These are phyloP conservation scores for Wallemia ichthyophaga DNA, from an alignment of 1,284 basidiomycete species.

Conservation along the genomic window DNA sequence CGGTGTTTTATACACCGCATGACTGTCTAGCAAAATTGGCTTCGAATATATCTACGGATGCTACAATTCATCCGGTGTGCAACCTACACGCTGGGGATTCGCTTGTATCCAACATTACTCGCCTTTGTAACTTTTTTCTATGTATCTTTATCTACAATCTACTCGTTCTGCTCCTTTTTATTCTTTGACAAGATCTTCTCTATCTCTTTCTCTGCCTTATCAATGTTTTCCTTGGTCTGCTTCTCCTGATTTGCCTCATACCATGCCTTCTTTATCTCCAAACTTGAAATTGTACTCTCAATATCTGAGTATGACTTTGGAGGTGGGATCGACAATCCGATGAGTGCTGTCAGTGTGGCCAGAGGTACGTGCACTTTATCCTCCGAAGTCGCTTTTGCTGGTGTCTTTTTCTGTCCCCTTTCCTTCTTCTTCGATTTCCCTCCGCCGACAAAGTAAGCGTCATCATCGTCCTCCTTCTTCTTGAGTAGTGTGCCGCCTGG, in stretches of 20 bases:
- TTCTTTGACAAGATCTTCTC: constrained; percentile 27
- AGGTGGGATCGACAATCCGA: constrained; percentile 65
- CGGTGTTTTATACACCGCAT: not conserved
- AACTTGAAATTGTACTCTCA: constrained; percentile 53
- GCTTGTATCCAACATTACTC: not conserved
- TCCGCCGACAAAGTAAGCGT: constrained; percentile 56
- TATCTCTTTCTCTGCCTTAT: constrained; percentile 51
- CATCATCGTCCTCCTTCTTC: constrained; percentile 73
- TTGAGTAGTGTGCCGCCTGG: constrained; percentile 41
- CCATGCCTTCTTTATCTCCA: constrained; percentile 86
- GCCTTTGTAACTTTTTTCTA: too few relatives aligned
- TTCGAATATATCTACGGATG: not conserved
- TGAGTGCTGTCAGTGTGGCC: constrained; percentile 53
- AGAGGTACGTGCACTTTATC: constrained; percentile 48
- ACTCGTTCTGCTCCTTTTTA: constrained; percentile 15
- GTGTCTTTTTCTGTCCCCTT: constrained; percentile 27
- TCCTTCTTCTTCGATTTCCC: constrained; percentile 36
- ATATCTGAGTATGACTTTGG: constrained; percentile 51
- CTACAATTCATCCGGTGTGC: not conserved
- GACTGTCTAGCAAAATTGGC: not conserved
- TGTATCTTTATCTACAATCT: not conserved
- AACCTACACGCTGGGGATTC: not conserved
- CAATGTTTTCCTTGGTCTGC: constrained; percentile 24
- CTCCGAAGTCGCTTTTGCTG: constrained; percentile 16
- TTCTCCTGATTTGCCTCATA: constrained; percentile 34